phyloP scores from a whole-genome alignment of 306 rosid species.

The Neltuma alba region DNA sequence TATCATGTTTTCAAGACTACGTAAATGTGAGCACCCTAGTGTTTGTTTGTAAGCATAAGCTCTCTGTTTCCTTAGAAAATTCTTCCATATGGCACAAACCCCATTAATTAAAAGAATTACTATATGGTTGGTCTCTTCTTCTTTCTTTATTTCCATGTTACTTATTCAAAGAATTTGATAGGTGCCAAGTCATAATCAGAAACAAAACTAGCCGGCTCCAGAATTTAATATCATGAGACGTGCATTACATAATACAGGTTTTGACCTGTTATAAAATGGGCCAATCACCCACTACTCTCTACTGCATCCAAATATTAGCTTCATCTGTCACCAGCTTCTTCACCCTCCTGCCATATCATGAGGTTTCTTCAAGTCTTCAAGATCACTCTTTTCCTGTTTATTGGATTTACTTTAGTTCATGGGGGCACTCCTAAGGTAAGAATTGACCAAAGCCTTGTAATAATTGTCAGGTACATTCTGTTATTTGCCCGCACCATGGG shows the following conservation, averaged over 20 bases:
- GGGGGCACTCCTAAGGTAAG: conserved; percentile 57
- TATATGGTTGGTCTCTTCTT: neutral
- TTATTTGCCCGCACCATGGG: no score
- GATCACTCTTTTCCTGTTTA: conserved; percentile 43
- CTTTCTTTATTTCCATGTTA: conserved; percentile 24
- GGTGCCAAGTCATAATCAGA: conserved; percentile 35
- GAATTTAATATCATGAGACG: neutral
- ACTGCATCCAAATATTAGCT: conserved; percentile 19
- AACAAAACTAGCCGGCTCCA: conserved; percentile 48
- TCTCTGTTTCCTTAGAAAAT: no score
- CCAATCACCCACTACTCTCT: conserved; percentile 1
- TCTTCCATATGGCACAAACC: conserved; percentile 33
- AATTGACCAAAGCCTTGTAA: conserved; percentile 17
- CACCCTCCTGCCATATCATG: conserved; percentile 35
- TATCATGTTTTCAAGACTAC: neutral
- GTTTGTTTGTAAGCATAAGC: conserved; percentile 12
- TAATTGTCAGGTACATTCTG: no score
- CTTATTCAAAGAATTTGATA: conserved; percentile 31
- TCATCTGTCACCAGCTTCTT: neutral
- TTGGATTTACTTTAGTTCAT: conserved; percentile 42
- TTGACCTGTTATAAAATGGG: conserved; percentile 42
- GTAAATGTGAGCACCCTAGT: neutral
- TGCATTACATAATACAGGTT: conserved; percentile 7
- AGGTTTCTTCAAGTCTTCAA: conserved; percentile 32
- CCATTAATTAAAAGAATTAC: neutral